A percentile compares a stretch with the other conserved stretches of the same genome.
phyloP scores from a whole-genome alignment of 2,329 filamentous ascomycete genomes.

The Ceratocystiopsis sp. region DNA sequence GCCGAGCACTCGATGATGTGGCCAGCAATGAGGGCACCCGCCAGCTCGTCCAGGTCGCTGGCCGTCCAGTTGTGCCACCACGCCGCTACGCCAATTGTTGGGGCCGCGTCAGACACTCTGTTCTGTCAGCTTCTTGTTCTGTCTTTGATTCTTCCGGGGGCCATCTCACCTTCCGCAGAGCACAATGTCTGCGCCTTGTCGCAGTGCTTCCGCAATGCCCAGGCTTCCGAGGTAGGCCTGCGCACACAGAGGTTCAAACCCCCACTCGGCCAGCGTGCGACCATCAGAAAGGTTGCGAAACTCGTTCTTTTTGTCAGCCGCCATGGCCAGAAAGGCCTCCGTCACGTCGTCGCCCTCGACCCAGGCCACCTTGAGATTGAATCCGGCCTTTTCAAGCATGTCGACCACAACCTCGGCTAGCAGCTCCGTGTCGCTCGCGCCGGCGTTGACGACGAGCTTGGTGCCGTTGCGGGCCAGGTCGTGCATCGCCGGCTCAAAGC shows the following conservation, averaged over 20 bases:
- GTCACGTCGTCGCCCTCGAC: no score
- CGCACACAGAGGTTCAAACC: slow-evolving; percentile 1
- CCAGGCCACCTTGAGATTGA: slow-evolving; percentile 1
- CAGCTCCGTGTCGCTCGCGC: slow-evolving; percentile 15
- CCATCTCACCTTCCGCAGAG: slow-evolving; percentile 30
- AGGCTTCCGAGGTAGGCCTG: no score
- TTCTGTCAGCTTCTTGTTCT: no score
- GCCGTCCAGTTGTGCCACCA: slow-evolving; percentile 37
- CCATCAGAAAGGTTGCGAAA: no score
- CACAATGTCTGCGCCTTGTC: slow-evolving; percentile 21
- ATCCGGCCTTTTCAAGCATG: slow-evolving; percentile 9
- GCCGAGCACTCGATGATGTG: slow-evolving; percentile 36
- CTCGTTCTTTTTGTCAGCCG: no score
- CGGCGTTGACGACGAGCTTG: slow-evolving; percentile 18
- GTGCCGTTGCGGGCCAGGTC: slow-evolving; percentile 12
- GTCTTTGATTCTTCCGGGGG: no score
- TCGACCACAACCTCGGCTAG: slow-evolving; percentile 8
- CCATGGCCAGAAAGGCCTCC: no score
- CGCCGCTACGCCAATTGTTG: slow-evolving; percentile 34
- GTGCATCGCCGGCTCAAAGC: slow-evolving; percentile 15
- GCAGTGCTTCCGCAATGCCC: no score
- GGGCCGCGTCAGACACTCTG: slow-evolving; percentile 24
- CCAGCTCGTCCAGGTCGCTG: slow-evolving; percentile 29
- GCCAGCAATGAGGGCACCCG: slow-evolving; percentile 30
- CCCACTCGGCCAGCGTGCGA: slow-evolving; percentile 4